Conservation (phyloP, 2,329 filamentous ascomycete genomes). For the Orbilia quercus region DNA sequence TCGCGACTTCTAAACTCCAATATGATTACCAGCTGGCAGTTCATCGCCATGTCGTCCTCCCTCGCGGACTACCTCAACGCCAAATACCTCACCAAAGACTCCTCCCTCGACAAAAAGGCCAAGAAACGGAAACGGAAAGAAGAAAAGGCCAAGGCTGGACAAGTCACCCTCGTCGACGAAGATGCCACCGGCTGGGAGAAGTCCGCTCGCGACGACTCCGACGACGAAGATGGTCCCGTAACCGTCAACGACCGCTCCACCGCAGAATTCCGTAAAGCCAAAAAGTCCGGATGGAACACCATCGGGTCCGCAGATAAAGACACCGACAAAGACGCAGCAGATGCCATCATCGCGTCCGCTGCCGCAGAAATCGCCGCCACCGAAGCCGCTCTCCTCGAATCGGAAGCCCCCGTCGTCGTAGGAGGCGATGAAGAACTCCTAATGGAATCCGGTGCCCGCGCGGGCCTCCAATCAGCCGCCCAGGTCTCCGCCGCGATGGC, state of each 20-base stretch:
- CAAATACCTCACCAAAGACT: slow-evolving; percentile 79
- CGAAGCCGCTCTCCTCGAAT: slow-evolving; percentile 64
- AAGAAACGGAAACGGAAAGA: slow-evolving; percentile 75
- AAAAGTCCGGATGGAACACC: slow-evolving; percentile 47
- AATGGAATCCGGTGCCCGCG: slow-evolving; percentile 89
- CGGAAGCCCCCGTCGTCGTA: slow-evolving; percentile 67
- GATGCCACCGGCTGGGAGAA: slow-evolving; percentile 69
- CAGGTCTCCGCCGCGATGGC: slow-evolving; percentile 77
- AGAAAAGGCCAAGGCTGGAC: slow-evolving; percentile 62
- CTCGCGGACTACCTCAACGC: slow-evolving; percentile 88
- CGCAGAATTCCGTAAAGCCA: slow-evolving; percentile 64
- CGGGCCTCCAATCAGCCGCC: slow-evolving; percentile 84
- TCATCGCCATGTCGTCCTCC: slow-evolving; percentile 66
- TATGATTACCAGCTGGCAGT: neutral
- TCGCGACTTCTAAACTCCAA: neutral
- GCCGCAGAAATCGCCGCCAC: slow-evolving; percentile 73
- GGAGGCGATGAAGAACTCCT: slow-evolving; percentile 69
- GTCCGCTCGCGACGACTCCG: slow-evolving; percentile 63
- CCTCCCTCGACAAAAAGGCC: slow-evolving; percentile 68
- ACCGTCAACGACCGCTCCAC: slow-evolving; percentile 58
- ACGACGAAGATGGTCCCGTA: slow-evolving; percentile 67
- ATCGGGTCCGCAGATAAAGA: slow-evolving; percentile 63
- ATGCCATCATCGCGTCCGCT: slow-evolving; percentile 79
- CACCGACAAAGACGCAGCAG: slow-evolving; percentile 74
- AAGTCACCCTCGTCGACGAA: slow-evolving; percentile 75